Conservation (phyloP, 768 basidiomycete genomes). For the Tylopilus intermedius region DNA sequence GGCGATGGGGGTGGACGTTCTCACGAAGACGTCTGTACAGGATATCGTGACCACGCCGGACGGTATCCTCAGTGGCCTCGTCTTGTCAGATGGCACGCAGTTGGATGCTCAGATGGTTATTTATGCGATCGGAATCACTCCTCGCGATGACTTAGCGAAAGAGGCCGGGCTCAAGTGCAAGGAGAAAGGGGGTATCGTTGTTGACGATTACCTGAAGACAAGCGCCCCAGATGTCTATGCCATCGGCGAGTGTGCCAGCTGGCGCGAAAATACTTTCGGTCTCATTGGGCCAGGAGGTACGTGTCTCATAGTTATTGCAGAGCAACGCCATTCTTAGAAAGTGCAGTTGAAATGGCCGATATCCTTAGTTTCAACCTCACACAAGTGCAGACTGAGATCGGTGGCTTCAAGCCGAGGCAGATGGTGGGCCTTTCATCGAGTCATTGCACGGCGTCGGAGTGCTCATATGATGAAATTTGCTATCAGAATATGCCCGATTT, state of each 20-base stretch:
- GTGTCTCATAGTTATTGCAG: too few relatives aligned
- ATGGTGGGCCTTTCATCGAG: conserved; percentile 32
- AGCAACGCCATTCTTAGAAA: neutral
- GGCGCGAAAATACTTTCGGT: conserved; percentile 65
- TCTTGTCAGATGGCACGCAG: conserved; percentile 43
- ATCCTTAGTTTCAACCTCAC: conserved; percentile 71
- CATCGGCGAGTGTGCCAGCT: conserved; percentile 72
- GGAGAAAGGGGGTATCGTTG: conserved; percentile 50
- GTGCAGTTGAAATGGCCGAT: conserved; percentile 63
- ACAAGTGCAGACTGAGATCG: conserved; percentile 41
- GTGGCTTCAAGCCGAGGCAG: conserved; percentile 38
- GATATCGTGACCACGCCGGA: conserved; percentile 36
- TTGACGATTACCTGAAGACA: conserved; percentile 54
- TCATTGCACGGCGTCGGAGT: neutral
- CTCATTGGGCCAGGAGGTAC: conserved; percentile 65
- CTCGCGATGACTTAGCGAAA: conserved; percentile 63
- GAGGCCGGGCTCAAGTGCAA: conserved; percentile 47
- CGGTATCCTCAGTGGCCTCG: conserved; percentile 43
- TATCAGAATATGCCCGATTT: conserved; percentile 54
- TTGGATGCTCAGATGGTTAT: conserved; percentile 53
- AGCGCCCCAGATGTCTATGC: conserved; percentile 59
- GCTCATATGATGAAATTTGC: neutral
- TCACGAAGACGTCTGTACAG: conserved; percentile 38
- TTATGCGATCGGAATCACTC: conserved; percentile 65
- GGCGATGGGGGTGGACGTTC: conserved; percentile 53